Evolutionary conservation across 1,284 basidiomycete genomes (phyloP).

Genomic region (Macrocystidia cucumis): DNA sequence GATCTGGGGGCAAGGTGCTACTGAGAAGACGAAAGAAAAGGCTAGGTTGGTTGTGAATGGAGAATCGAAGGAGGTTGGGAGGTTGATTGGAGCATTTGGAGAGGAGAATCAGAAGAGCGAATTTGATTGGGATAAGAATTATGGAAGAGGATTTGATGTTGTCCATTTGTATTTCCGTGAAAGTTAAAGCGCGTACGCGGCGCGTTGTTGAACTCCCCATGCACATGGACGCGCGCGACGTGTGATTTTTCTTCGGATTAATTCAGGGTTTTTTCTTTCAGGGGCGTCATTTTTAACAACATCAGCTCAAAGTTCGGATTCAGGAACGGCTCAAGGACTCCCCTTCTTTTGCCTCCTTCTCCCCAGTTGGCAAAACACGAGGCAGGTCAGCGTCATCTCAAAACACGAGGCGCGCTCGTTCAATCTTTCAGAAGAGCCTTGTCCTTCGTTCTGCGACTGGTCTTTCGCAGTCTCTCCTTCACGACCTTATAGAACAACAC

Average conservation of each 20-base stretch:
- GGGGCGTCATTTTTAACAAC: too few relatives aligned
- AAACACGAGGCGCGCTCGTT: constrained; percentile 35
- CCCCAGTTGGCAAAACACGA: constrained; percentile 30
- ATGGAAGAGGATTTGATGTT: constrained; percentile 62
- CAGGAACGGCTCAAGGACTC: constrained; percentile 11
- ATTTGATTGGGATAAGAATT: constrained; percentile 59
- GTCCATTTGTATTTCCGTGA: constrained; percentile 58
- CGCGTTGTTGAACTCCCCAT: too few relatives aligned
- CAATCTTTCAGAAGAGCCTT: constrained; percentile 11
- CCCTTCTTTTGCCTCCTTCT: constrained; percentile 11
- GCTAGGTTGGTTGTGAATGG: constrained; percentile 45
- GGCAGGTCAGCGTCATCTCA: constrained; percentile 26
- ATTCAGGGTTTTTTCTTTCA: too few relatives aligned
- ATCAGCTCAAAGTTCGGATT: constrained; percentile 13
- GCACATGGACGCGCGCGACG: too few relatives aligned
- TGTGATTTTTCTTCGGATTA: too few relatives aligned
- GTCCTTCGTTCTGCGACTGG: too few relatives aligned
- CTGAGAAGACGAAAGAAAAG: constrained; percentile 43
- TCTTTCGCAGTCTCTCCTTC: too few relatives aligned
- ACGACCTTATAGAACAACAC: too few relatives aligned
- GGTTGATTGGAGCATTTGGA: constrained; percentile 55
- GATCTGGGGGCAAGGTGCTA: constrained; percentile 68
- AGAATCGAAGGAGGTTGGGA: constrained; percentile 35
- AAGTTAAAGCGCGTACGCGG: too few relatives aligned
- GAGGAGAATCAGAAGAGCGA: constrained; percentile 59